These are phyloP conservation scores for Aciculosporium take DNA, from an alignment of 2,329 filamentous ascomycete species.

Conservation along the genomic window DNA sequence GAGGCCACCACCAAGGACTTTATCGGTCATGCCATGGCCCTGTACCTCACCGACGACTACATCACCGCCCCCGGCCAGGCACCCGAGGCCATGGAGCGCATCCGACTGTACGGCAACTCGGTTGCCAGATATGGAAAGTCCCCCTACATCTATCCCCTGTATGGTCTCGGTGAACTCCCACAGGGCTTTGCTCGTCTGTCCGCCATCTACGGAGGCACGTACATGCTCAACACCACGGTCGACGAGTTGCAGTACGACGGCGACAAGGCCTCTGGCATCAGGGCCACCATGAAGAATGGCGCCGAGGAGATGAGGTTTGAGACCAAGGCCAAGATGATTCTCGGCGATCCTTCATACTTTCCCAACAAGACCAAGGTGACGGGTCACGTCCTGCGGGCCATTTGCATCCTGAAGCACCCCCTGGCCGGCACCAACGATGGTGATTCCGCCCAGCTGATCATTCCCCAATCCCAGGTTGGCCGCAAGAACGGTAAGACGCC, in stretches of 20 bases:
- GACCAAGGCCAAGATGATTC: constrained; percentile 90
- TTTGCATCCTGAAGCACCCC: constrained; percentile 94
- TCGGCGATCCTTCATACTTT: constrained; percentile 96
- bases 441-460: constrained; percentile 90
- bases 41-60: constrained; percentile 85
- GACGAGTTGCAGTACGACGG: constrained; percentile 79
- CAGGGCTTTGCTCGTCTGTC: constrained; percentile 95
- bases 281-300: constrained; percentile 80
- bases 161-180: constrained; percentile 90
- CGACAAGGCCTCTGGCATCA: constrained; percentile 84
- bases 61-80: constrained; percentile 58
- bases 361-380: constrained; percentile 73
- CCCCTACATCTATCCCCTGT: constrained; percentile 97
- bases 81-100: constrained; percentile 77
- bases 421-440: constrained; percentile 75
- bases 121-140: constrained; percentile 97
- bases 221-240: constrained; percentile 95
- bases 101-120: constrained; percentile 92
- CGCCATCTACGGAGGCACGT: constrained; percentile 96
- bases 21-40: constrained; percentile 94
- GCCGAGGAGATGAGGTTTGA: constrained; percentile 86
- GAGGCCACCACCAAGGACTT: constrained; percentile 86
- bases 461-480: constrained; percentile 92
- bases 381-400: constrained; percentile 85
- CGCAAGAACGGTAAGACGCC: constrained; percentile 70